Evolutionary conservation across 2,329 filamentous ascomycete genomes (phyloP).

Genomic region (Clarireedia sp.): DNA sequence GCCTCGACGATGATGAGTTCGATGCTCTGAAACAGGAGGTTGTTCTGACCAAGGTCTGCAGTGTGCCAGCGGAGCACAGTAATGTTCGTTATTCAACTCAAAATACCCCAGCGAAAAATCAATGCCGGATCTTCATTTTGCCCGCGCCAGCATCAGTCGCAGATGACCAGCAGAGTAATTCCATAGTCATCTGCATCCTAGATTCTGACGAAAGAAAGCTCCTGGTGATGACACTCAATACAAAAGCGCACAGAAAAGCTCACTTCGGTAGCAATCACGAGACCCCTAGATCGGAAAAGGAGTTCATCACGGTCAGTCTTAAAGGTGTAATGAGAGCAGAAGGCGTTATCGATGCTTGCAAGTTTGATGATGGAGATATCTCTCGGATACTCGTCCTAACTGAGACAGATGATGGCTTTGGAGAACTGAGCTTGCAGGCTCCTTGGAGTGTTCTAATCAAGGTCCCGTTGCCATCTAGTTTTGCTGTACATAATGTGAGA

Average conservation of each 20-base stretch:
- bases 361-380: slow-evolving; percentile 57
- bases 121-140: slow-evolving; percentile 61
- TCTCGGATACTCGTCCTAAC: slow-evolving; percentile 65
- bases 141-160: slow-evolving; percentile 48
- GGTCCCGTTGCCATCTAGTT: slow-evolving; percentile 49
- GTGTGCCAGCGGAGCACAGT: slow-evolving; percentile 52
- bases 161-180: slow-evolving; percentile 45
- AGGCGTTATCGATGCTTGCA: slow-evolving; percentile 66
- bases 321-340: slow-evolving; percentile 40
- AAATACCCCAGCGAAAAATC: slow-evolving; percentile 42
- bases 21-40: slow-evolving; percentile 66
- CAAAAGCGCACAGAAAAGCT: slow-evolving; percentile 30
- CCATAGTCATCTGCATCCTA: slow-evolving; percentile 61
- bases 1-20: slow-evolving; percentile 62
- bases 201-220: slow-evolving; percentile 60
- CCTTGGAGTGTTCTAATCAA: slow-evolving; percentile 67
- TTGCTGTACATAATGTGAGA: slow-evolving; percentile 52
- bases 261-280: slow-evolving; percentile 12
- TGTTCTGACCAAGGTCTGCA: slow-evolving; percentile 63
- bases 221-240: slow-evolving; percentile 56
- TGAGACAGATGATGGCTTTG: slow-evolving; percentile 53
- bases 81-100: slow-evolving; percentile 54
- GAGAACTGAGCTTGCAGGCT: slow-evolving; percentile 64
- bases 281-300: slow-evolving; percentile 26
- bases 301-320: slow-evolving; percentile 24